These are phyloP conservation scores for Phytophthora lateralis DNA, from an alignment of 352 stramenopile species.

Conservation along the genomic window DNA sequence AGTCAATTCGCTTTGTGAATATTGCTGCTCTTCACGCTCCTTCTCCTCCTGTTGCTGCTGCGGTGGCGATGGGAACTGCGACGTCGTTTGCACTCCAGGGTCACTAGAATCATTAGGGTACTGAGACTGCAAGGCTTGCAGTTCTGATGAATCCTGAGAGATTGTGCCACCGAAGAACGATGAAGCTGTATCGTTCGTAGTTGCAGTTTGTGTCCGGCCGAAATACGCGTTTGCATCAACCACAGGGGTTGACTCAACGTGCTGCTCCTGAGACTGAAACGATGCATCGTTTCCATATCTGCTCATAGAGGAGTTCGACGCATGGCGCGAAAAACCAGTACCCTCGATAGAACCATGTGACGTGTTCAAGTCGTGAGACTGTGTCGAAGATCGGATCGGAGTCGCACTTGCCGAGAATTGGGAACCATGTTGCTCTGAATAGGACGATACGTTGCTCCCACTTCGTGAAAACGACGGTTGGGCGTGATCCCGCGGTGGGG, in stretches of 20 bases:
- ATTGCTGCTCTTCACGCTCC: slow-evolving; percentile 9
- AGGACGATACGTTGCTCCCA: slow-evolving; percentile 45
- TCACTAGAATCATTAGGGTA: slow-evolving; percentile 4
- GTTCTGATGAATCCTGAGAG: slow-evolving; percentile 24
- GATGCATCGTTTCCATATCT: slow-evolving; percentile 21
- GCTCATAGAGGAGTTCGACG: slow-evolving; percentile 34
- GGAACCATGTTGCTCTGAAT: slow-evolving; percentile 32
- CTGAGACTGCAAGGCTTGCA: slow-evolving; percentile 14
- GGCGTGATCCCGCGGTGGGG: slow-evolving; percentile 10
- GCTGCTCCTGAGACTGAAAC: slow-evolving; percentile 15
- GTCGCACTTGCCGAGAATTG: slow-evolving; percentile 10
- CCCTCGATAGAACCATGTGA: slow-evolving; percentile 29
- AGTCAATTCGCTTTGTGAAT: neutral
- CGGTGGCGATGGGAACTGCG: slow-evolving; percentile 4
- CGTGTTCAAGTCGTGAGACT: slow-evolving; percentile 24
- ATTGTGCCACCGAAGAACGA: slow-evolving; percentile 36
- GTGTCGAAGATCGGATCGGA: slow-evolving; percentile 12
- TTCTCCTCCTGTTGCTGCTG: slow-evolving; percentile 1
- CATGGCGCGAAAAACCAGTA: slow-evolving; percentile 23
- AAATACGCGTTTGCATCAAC: slow-evolving; percentile 37
- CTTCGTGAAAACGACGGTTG: slow-evolving; percentile 39
- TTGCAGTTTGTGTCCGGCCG: slow-evolving; percentile 13
- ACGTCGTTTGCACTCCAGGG: slow-evolving; percentile 6
- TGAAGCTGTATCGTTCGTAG: slow-evolving; percentile 25
- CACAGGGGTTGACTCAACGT: slow-evolving; percentile 6